A percentile compares a stretch with the other conserved stretches of the same genome.
phyloP scores from a whole-genome alignment of 1,284 basidiomycete genomes.

The Puccinia horiana region DNA sequence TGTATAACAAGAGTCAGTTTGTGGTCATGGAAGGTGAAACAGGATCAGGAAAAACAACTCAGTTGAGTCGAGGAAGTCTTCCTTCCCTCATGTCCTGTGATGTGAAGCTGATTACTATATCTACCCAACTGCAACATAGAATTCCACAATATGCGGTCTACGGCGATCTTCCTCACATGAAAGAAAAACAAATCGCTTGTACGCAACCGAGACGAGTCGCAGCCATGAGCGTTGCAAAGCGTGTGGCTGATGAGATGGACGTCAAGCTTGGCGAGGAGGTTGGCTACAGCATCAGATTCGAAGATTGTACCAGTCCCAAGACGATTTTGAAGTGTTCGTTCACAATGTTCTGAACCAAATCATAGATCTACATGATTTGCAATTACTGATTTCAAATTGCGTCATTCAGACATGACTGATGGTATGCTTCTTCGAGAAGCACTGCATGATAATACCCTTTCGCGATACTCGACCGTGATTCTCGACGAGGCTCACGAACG shows the following conservation, averaged over 20 bases:
- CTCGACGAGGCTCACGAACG: constrained; percentile 99
- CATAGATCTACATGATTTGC: neutral
- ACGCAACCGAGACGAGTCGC: constrained; percentile 97
- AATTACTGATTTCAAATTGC: constrained; percentile 34
- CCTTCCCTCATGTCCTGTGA: neutral
- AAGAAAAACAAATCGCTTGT: constrained; percentile 88
- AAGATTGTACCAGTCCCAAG: constrained; percentile 89
- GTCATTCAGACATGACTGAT: constrained; percentile 84
- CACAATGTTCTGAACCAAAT: neutral
- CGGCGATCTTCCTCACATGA: constrained; percentile 84
- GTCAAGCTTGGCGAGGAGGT: constrained; percentile 89
- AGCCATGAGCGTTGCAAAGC: constrained; percentile 96
- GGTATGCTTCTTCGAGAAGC: constrained; percentile 94
- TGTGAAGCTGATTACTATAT: neutral
- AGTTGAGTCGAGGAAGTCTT: constrained; percentile 64
- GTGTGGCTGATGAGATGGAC: constrained; percentile 98
- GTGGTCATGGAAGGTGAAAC: constrained; percentile 98
- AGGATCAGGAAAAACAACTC: constrained; percentile 96
- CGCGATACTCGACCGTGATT: constrained; percentile 93
- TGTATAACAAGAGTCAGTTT: constrained; percentile 84
- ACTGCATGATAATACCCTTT: constrained; percentile 89
- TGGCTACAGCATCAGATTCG: constrained; percentile 98
- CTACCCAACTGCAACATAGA: constrained; percentile 52
- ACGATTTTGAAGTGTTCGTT: constrained; percentile 74
- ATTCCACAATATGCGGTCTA: constrained; percentile 96